Evolutionary conservation across 2,329 filamentous ascomycete genomes (phyloP), one percentile per base, ranked within the genome.

Genomic region (Fusarium poae): DNA sequence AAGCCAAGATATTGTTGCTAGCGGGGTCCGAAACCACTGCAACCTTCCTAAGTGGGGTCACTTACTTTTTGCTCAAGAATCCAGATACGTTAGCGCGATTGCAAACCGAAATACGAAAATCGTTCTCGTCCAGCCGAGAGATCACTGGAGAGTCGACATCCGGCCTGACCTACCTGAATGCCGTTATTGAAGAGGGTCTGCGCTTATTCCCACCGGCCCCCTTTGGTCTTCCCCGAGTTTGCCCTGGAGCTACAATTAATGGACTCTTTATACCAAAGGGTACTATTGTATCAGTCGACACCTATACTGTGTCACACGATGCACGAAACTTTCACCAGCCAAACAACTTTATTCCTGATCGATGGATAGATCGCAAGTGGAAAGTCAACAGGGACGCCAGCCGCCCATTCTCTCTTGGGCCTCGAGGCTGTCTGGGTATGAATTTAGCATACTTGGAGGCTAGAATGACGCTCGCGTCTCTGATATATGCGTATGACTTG

Each of bases 1-100:
- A 66, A 42, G 58, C 62, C 18, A 62, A 58, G 34, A 42, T 57
- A 21, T 35, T 66, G n/a, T 43, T 66, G 21, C n/a, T 62, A 30
- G 58, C 43, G 20, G 58, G 62, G 1, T 66, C 54, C 4, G 62
- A 66, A 37, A 66, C 49, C 3, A 58, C 53, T 2, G 54, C 62
- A 15, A 66, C 58, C 12, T 62, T 57, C 5, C 20, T 62, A 25
- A 44, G 58, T 3, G 50, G 43, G 8, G 44, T 58, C 10, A 51
- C 49, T 3, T 62, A 50, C 32, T 25, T 57, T 9, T 34, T 66
- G 2, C 50, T 66, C 11, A 43, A 50, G 23, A 51, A 39, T 25
- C 53, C 48, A 15, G 4, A 6, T 8, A 18, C 43, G 6, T 37
- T 62, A 21, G 16, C 35, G 6, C 42, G 57, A 5, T 32, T 62